Percentiles rank a stretch among this genome's conserved stretches.
Evolutionary conservation across 2,329 filamentous ascomycete species (phyloP).

Genomic region (Cryphonectria parasitica): DNA sequence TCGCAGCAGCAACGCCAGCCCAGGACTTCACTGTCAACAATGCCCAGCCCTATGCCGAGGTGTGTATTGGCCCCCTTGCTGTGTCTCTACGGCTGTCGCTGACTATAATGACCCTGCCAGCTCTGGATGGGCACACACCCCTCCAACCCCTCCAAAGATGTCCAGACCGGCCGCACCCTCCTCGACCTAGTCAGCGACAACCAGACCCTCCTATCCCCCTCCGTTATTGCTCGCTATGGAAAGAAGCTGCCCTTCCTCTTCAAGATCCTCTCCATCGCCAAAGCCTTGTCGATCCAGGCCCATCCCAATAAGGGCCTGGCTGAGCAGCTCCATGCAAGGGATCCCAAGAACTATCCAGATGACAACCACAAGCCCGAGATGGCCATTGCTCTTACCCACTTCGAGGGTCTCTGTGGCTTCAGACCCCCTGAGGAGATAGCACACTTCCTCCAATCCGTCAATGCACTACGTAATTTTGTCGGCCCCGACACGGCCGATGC

Average conservation of each 20-base stretch:
- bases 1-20: constrained; percentile 81
- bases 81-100: constrained; percentile 24
- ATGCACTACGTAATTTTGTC: constrained; percentile 66
- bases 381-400: constrained; percentile 96
- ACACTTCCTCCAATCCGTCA: constrained; percentile 71
- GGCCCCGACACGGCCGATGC: constrained; percentile 64
- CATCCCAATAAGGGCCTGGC: constrained; percentile 96
- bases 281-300: constrained; percentile 95
- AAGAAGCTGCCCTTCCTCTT: constrained; percentile 92
- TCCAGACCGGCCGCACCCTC: constrained; percentile 80
- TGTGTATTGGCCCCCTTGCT: constrained; percentile 42
- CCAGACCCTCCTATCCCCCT: constrained; percentile 74
- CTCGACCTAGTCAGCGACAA: constrained; percentile 89
- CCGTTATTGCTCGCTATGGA: constrained; percentile 75
- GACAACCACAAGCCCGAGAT: constrained; percentile 99
- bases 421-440: constrained; percentile 83
- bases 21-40: constrained; percentile 76
- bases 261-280: constrained; percentile 95
- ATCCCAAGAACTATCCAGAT: constrained; percentile 95
- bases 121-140: constrained; percentile 99
- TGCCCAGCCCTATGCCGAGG: constrained; percentile 94
- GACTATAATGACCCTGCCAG: constrained; percentile 47
- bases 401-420: constrained; percentile 96
- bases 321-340: constrained; percentile 81
- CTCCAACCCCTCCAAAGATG: constrained; percentile 89